Evolutionary conservation across 2,329 filamentous ascomycete species (phyloP).

Genomic region (Fusarium albosuccineum): DNA sequence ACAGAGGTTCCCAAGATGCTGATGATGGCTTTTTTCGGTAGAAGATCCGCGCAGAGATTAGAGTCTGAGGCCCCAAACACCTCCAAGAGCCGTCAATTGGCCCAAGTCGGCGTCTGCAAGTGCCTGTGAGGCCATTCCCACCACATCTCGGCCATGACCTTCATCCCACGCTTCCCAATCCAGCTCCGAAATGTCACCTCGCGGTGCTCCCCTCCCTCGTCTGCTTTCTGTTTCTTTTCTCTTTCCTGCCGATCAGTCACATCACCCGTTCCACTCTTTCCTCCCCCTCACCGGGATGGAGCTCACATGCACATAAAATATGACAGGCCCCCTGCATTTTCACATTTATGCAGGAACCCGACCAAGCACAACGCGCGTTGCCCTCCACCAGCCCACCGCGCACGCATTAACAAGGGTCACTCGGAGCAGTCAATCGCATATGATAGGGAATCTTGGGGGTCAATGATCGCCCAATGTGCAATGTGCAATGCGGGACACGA

Average conservation of each 20-base stretch:
- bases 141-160: constrained; percentile 8
- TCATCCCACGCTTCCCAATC: not conserved
- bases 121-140: constrained; percentile 34
- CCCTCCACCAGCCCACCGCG: constrained; percentile 4
- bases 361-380: constrained; percentile 22
- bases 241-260: constrained; percentile 25
- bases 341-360: constrained; percentile 47
- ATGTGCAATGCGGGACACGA: not conserved
- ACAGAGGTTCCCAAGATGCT: constrained; percentile 7
- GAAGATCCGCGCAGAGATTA: constrained; percentile 7
- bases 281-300: constrained; percentile 12
- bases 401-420: constrained; percentile 14
- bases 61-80: not conserved
- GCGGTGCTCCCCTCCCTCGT: not conserved
- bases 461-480: constrained; percentile 9
- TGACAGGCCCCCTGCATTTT: constrained; percentile 37
- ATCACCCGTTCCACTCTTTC: constrained; percentile 10
- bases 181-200: constrained; percentile 14
- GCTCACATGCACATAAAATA: constrained; percentile 19
- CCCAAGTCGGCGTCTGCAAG: not conserved
- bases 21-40: constrained; percentile 9
- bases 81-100: not conserved
- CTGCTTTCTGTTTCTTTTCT: constrained; percentile 7
- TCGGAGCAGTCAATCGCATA: constrained; percentile 6
- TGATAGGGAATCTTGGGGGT: not conserved